Evolutionary conservation across 805 yeast genomes (phyloP), one percentile per base, ranked within the genome.

Genomic region (Sugiyamaella qingdaonensis): DNA sequence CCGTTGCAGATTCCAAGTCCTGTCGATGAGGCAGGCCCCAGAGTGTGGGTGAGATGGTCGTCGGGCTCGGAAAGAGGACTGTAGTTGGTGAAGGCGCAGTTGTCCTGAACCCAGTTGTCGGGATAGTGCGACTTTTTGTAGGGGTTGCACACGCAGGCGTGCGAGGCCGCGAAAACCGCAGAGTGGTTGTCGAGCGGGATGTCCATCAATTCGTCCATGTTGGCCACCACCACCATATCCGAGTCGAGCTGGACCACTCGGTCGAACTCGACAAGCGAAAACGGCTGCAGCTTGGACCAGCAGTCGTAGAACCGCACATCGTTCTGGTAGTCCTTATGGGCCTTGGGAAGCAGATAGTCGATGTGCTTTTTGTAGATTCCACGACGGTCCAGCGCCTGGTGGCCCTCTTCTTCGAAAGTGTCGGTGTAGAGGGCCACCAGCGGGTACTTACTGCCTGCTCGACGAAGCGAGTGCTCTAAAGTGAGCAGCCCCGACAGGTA

Each of bases 61-160:
- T 53, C 52, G 11, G 45, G 51, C 10, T 19, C 32, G 16, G 31
- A 18, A 18, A 52, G 35, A 4, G 60, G 54, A 4, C 27, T 13
- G 49, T 60, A 55, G 13, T 49, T 34, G 1, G 83, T 73, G 58
- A 71, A 80, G 2, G 77, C 74, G 59, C 86, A 81, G 61, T 80
- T 80, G 49, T 68, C 72, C 2, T 70, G 68, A 9, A 70, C 57
- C 85, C 86, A 81, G 56, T 78, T 71, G 46, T 62, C 55, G 13
- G 86, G 86, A 54, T 81, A 81, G 61, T 81, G 82, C 0, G 72
- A 57, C 55, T 75, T 73, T 18, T 72, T 62, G 65, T 74, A 70
- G 3, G 86, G 86, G 58, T 81, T 81, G 65, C 86, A 81, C 19
- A 79, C 82, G 64, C 86, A 81, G 2, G 85, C 85, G 57, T 80